Evolutionary conservation across 345 rosid genomes (phyloP).

Genomic region (Laguncularia racemosa): DNA sequence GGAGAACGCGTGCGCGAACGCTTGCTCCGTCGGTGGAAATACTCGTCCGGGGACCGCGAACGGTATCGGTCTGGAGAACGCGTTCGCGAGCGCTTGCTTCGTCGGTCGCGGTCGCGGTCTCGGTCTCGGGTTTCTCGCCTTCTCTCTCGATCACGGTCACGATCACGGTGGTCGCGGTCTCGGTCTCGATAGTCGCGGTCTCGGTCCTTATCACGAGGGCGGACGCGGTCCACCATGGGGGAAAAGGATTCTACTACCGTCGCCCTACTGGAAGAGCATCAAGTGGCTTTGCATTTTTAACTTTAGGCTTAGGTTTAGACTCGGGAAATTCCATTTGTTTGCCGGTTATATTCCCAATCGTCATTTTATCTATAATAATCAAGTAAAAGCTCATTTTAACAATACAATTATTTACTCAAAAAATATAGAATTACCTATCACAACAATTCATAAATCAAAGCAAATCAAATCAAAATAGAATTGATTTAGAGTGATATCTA

Average conservation of each 20-base stretch:
- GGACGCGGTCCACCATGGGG: conserved; percentile 30
- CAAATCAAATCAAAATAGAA: no score
- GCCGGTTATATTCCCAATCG: no score
- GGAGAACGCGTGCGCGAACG: conserved; percentile 68
- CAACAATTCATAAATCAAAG: no score
- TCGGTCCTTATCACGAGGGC: conserved; percentile 19
- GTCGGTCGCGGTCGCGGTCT: conserved; percentile 47
- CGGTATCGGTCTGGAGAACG: conserved; percentile 50
- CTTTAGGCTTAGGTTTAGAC: no score
- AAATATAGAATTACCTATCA: no score
- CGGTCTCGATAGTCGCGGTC: conserved; percentile 31
- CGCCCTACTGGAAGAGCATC: no score
- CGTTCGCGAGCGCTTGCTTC: conserved; percentile 65
- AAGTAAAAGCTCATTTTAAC: no score
- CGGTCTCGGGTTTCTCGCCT: conserved; percentile 24
- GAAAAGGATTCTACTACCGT: neutral
- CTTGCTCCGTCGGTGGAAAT: conserved; percentile 50
- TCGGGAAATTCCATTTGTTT: no score
- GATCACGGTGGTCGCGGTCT: conserved; percentile 41
- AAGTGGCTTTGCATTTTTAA: no score
- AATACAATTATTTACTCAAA: no score
- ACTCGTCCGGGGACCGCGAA: conserved; percentile 51
- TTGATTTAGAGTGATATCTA: no score
- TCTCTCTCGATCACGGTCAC: conserved; percentile 42
- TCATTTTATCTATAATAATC: no score